These are phyloP conservation scores for Boletus sp. DNA, from an alignment of 768 basidiomycete genomes.

Conservation along the genomic window DNA sequence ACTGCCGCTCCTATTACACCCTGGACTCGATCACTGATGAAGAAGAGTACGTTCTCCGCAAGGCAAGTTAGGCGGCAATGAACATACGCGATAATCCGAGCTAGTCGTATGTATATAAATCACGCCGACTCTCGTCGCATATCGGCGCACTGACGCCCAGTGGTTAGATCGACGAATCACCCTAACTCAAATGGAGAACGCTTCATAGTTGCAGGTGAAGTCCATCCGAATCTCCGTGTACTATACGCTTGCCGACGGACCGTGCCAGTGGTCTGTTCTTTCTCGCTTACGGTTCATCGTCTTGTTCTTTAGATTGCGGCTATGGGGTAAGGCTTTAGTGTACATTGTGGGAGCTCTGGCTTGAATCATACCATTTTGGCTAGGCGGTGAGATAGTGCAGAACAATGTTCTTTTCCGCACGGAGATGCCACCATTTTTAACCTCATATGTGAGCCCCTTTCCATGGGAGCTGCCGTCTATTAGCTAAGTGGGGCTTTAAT, in stretches of 20 bases:
- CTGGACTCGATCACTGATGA: slow-evolving; percentile 73
- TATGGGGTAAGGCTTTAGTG: slow-evolving; percentile 53
- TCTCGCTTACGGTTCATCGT: background rate
- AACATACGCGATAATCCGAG: background rate
- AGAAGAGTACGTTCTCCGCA: slow-evolving; percentile 76
- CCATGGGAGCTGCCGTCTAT: slow-evolving; percentile 1
- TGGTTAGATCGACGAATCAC: slow-evolving; percentile 68
- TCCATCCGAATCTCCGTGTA: background rate
- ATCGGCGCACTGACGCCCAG: slow-evolving; percentile 17
- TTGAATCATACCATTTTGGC: slow-evolving; percentile 5
- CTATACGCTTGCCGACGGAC: slow-evolving; percentile 2
- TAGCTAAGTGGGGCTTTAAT: slow-evolving; percentile 39
- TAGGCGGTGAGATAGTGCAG: slow-evolving; percentile 73
- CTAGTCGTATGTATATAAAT: background rate
- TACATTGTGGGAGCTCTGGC: background rate
- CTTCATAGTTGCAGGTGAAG: slow-evolving; percentile 27
- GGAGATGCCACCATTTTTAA: slow-evolving; percentile 68
- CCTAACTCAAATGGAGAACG: slow-evolving; percentile 81
- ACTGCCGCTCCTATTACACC: slow-evolving; percentile 52
- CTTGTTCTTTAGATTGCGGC: slow-evolving; percentile 52
- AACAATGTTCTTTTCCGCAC: slow-evolving; percentile 69
- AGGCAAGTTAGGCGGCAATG: slow-evolving; percentile 44
- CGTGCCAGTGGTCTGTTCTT: too few relatives aligned
- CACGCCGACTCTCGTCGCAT: background rate
- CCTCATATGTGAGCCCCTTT: slow-evolving; percentile 51